phyloP scores from a whole-genome alignment of 768 basidiomycete species.

The Hypsizygus marmoreus region DNA sequence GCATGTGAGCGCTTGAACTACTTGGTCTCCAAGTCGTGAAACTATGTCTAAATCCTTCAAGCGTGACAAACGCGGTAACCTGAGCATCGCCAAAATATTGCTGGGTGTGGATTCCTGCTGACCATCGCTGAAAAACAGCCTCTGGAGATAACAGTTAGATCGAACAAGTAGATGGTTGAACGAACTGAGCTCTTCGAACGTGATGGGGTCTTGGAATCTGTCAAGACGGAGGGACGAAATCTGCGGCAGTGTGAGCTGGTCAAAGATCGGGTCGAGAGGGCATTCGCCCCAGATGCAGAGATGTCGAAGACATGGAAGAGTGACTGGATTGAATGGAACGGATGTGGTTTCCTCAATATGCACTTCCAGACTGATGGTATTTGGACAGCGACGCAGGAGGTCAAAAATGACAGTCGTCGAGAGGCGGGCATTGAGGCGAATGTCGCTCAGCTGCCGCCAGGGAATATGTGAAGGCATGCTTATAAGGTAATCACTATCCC shows the following conservation, averaged over 20 bases:
- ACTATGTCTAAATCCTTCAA: slow-evolving; percentile 3
- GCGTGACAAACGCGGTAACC: slow-evolving; percentile 2
- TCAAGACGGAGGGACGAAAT: slow-evolving; percentile 8
- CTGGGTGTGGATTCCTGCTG: not conserved
- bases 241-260: slow-evolving; percentile 13
- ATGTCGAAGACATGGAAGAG: slow-evolving; percentile 4
- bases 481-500: slow-evolving; percentile 11
- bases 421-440: not conserved
- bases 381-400: slow-evolving; percentile 10
- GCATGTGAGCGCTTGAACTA: slow-evolving; percentile 4
- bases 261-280: slow-evolving; percentile 4
- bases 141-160: slow-evolving; percentile 8
- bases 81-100: slow-evolving; percentile 6
- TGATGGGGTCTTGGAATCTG: not conserved
- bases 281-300: slow-evolving; percentile 4
- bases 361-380: slow-evolving; percentile 9
- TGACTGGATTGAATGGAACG: not conserved
- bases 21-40: slow-evolving; percentile 1
- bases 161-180: slow-evolving; percentile 8
- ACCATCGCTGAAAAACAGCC: not conserved
- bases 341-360: not conserved
- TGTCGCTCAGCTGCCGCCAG: slow-evolving; percentile 4
- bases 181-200: not conserved
- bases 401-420: slow-evolving; percentile 4
- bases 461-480: not conserved